phyloP scores from a whole-genome alignment of 148 eudicot species.

The Vaccinium corymbosum region DNA sequence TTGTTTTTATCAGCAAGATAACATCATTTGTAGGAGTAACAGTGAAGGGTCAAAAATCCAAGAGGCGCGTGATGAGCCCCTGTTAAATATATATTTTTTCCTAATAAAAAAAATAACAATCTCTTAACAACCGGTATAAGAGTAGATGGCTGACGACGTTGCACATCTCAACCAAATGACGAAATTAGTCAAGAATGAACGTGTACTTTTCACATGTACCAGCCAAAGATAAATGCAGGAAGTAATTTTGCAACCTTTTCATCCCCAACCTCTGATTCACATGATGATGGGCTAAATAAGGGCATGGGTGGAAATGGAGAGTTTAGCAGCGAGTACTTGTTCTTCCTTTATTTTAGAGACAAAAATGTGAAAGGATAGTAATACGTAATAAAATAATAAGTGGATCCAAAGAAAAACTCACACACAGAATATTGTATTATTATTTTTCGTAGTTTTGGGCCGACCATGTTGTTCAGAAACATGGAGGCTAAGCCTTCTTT shows the following conservation, averaged over 20 bases:
- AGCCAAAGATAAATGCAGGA: background rate
- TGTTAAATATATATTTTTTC: no score
- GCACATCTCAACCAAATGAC: background rate
- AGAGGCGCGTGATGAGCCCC: no score
- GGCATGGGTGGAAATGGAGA: background rate
- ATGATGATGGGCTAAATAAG: constrained; percentile 6
- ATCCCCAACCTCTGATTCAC: background rate
- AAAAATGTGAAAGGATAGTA: background rate
- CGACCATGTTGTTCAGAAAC: constrained; percentile 8
- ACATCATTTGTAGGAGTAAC: no score
- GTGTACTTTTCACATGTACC: background rate
- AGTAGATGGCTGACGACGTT: background rate
- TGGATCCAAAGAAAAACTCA: background rate
- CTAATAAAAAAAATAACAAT: background rate
- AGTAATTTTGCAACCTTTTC: background rate
- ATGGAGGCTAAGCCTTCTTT: background rate
- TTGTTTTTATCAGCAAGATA: no score
- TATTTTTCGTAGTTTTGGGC: background rate
- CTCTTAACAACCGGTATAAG: no score
- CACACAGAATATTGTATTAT: background rate
- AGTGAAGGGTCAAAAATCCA: no score
- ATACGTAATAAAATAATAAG: background rate
- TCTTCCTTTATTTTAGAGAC: background rate
- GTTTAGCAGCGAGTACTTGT: background rate
- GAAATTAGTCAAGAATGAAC: background rate